Percentiles rank a stretch among this genome's conserved stretches.
These are phyloP conservation scores for Paecilomyces fulvus DNA, from an alignment of 2,329 filamentous ascomycete genomes.

Conservation along the genomic window DNA sequence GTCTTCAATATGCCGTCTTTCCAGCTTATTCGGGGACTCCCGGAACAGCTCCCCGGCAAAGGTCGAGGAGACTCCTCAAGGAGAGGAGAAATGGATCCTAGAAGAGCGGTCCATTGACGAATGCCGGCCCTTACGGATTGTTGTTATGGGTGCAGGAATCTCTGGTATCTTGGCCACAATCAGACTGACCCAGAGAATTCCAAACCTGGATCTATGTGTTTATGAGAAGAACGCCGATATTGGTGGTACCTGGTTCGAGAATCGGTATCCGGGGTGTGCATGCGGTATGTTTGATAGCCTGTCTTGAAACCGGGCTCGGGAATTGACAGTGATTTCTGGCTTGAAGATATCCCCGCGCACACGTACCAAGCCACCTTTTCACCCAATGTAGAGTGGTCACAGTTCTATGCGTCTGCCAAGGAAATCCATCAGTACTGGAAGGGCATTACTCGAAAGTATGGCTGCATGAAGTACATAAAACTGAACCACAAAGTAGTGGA, in stretches of 20 bases:
- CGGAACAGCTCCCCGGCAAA: background rate
- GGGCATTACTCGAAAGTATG: constrained; percentile 34
- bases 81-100: constrained; percentile 11
- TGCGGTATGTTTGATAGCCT: constrained; percentile 18
- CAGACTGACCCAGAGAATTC: constrained; percentile 27
- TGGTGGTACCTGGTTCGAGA: constrained; percentile 28
- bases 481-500: constrained; percentile 37
- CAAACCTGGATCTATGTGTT: constrained; percentile 26
- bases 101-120: constrained; percentile 26
- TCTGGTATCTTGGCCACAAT: constrained; percentile 32
- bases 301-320: constrained; percentile 3
- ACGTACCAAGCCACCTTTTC: constrained; percentile 46
- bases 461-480: constrained; percentile 41
- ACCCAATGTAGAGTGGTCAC: constrained; percentile 39
- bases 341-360: constrained; percentile 37
- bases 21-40: background rate
- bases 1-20: background rate
- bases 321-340: background rate
- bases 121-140: constrained; percentile 21
- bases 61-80: background rate
- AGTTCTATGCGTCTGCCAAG: constrained; percentile 40
- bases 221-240: constrained; percentile 29
- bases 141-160: constrained; percentile 32
- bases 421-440: constrained; percentile 45
- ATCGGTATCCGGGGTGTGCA: constrained; percentile 29